These are phyloP conservation scores for Lactarius pseudohatsudake DNA, from an alignment of 768 basidiomycete species.

Conservation along the genomic window DNA sequence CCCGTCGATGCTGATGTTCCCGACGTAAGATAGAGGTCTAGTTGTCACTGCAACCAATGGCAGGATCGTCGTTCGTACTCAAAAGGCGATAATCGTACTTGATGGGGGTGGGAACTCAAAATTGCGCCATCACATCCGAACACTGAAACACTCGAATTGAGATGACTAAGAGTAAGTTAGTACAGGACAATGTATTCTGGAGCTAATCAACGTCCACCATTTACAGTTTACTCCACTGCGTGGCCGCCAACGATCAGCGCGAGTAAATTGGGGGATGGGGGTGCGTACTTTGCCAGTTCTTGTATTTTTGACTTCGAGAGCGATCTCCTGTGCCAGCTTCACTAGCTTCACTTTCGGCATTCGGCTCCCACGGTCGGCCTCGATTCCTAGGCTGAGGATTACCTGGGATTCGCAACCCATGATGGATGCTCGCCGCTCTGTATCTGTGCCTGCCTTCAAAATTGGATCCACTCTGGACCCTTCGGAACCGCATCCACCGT, in stretches of 20 bases:
- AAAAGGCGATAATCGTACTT: neutral
- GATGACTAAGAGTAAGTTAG: neutral
- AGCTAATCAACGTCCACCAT: neutral
- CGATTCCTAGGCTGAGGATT: too few species aligned
- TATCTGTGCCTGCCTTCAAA: too few species aligned
- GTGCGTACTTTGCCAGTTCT: conserved; percentile 41
- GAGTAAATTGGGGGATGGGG: neutral
- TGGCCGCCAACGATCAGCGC: neutral
- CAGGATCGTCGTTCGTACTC: neutral
- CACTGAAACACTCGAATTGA: neutral
- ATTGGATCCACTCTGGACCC: too few species aligned
- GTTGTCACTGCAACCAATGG: neutral
- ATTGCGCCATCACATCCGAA: too few species aligned
- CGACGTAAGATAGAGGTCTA: too few species aligned
- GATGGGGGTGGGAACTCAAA: neutral
- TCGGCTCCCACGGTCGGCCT: too few species aligned
- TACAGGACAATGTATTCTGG: neutral
- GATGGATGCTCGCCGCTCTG: too few species aligned
- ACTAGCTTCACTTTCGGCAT: too few species aligned
- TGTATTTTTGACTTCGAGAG: conserved; percentile 42
- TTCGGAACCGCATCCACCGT: too few species aligned
- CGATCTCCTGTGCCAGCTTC: conserved; percentile 49
- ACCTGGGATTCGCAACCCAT: too few species aligned
- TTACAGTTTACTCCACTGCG: neutral
- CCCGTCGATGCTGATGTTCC: too few species aligned